phyloP scores from a whole-genome alignment of 768 basidiomycete species.

The Postia placenta region DNA sequence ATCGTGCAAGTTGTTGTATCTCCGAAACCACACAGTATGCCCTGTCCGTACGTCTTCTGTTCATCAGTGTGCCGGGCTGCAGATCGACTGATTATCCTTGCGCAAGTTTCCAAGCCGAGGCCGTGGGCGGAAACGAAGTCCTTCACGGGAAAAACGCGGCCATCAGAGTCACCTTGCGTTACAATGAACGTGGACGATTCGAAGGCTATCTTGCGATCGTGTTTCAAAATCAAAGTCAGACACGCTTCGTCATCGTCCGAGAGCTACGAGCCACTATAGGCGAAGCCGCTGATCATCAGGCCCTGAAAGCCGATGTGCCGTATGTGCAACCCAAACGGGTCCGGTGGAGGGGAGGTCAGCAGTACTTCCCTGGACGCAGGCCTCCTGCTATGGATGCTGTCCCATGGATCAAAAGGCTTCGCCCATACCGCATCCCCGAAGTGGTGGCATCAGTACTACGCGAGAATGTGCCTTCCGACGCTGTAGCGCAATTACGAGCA shows the following conservation, averaged over 20 bases:
- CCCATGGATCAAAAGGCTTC: slow-evolving; percentile 12
- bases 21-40: not conserved
- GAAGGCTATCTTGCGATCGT: slow-evolving; percentile 50
- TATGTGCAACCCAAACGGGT: not conserved
- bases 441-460: not conserved
- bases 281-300: not conserved
- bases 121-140: not conserved
- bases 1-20: not conserved
- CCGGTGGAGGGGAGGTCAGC: slow-evolving; percentile 1
- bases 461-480: not conserved
- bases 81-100: not conserved
- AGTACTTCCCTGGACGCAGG: not conserved
- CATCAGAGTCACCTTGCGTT: slow-evolving; percentile 25
- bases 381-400: slow-evolving; percentile 12
- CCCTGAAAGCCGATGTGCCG: not conserved
- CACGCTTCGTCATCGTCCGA: slow-evolving; percentile 4
- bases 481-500: not conserved
- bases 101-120: slow-evolving; percentile 12
- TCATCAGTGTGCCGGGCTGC: not conserved
- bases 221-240: slow-evolving; percentile 28
- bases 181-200: slow-evolving; percentile 34
- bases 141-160: not conserved
- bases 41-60: not conserved
- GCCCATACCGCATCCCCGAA: slow-evolving; percentile 4
- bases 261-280: slow-evolving; percentile 1